These are phyloP conservation scores for Avena eriantha DNA, from an alignment of 176 grass and related monocot genomes.

Conservation along the genomic window DNA sequence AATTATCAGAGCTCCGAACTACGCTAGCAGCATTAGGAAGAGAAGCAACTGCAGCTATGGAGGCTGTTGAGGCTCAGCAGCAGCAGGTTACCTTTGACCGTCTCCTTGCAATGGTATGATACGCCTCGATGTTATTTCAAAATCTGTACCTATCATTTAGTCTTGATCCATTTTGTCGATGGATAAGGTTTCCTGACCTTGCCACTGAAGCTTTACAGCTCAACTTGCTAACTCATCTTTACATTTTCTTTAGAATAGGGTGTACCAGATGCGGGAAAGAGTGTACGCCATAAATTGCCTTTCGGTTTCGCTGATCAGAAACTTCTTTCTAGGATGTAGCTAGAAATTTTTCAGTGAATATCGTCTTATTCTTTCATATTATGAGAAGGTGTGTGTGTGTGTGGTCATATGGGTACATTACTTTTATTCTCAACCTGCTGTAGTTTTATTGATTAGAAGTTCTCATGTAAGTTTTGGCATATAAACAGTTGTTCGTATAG, in stretches of 20 bases:
- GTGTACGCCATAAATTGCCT: background rate
- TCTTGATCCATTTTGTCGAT: background rate
- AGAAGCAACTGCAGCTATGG: conserved; percentile 97
- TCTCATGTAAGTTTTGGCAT: conserved; percentile 26
- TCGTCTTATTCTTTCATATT: no score
- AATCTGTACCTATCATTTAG: conserved; percentile 19
- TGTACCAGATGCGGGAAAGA: background rate
- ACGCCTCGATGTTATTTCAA: conserved; percentile 20
- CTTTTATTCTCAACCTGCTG: background rate
- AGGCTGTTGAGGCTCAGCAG: conserved; percentile 90
- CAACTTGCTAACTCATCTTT: background rate
- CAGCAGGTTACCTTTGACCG: conserved; percentile 77
- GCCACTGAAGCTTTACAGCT: background rate
- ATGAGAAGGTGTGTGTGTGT: background rate
- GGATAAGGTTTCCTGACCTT: background rate
- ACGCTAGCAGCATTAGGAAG: conserved; percentile 78
- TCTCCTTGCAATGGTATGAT: conserved; percentile 81
- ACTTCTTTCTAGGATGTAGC: background rate
- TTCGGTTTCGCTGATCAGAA: conserved; percentile 23
- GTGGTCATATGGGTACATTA: background rate
- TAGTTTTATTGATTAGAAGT: conserved; percentile 15
- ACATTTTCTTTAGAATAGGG: conserved; percentile 24
- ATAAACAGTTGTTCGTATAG: background rate
- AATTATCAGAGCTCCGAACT: conserved; percentile 85
- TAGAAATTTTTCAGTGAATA: background rate